Conservation (phyloP, 305 asterid species). For the Solanum hybrid region DNA sequence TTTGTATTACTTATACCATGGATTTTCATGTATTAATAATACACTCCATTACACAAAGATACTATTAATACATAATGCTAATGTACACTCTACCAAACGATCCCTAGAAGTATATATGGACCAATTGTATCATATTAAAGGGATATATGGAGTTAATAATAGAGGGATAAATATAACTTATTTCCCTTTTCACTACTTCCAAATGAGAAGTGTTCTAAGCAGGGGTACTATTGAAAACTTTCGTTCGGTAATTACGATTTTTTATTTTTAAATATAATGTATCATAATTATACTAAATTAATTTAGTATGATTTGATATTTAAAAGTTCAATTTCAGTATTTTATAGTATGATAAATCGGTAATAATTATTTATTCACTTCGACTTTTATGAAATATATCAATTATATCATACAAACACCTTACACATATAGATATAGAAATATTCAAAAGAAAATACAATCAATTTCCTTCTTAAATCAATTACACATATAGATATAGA, state of each 20-base stretch:
- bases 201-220: neutral
- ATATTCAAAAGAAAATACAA: neutral
- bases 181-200: neutral
- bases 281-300: neutral
- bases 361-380: neutral
- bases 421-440: neutral
- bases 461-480: neutral
- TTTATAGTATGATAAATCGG: neutral
- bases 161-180: neutral
- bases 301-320: neutral
- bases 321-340: neutral
- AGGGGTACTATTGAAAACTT: neutral
- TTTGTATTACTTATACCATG: neutral
- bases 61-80: neutral
- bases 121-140: neutral
- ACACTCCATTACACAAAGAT: neutral
- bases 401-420: neutral
- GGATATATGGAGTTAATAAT: neutral
- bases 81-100: neutral
- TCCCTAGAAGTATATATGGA: neutral
- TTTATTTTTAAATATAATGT: neutral
- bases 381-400: neutral
- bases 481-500: neutral
- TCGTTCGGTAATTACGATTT: neutral
- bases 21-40: neutral